Percentiles rank a stretch among this genome's conserved stretches.
Evolutionary conservation across 352 stramenopile species (phyloP).

Genomic region (Phytopythium vexans): DNA sequence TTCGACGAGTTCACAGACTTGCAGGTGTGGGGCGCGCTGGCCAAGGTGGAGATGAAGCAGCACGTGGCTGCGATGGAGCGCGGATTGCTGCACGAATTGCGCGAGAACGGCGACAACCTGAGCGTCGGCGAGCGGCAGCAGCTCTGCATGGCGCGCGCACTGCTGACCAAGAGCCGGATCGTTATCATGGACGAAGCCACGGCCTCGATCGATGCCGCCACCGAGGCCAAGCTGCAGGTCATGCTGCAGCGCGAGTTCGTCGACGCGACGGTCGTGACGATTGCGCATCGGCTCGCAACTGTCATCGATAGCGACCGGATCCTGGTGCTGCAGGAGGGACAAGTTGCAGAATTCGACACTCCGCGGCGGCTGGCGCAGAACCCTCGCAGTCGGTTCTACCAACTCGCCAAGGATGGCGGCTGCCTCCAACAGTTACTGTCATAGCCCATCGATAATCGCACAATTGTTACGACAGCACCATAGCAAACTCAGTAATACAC

Average conservation of each 20-base stretch:
- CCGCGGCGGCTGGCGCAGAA: conserved; percentile 9
- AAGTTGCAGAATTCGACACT: conserved; percentile 53
- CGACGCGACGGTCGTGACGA: conserved; percentile 67
- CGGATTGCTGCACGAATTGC: conserved; percentile 7
- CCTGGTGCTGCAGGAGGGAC: conserved; percentile 58
- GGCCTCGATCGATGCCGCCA: conserved; percentile 45
- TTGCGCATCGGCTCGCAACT: conserved; percentile 76
- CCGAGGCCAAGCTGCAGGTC: conserved; percentile 38
- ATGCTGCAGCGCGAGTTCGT: conserved; percentile 28
- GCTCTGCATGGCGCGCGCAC: too few relatives aligned
- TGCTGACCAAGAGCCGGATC: conserved; percentile 30
- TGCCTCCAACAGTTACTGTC: too few relatives aligned
- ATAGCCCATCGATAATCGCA: too few relatives aligned
- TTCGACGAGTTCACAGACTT: conserved; percentile 62
- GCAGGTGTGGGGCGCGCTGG: conserved; percentile 52
- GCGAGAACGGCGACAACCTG: background rate
- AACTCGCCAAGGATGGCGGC: too few relatives aligned
- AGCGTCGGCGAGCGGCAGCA: too few relatives aligned
- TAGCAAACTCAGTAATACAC: too few relatives aligned
- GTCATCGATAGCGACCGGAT: conserved; percentile 75
- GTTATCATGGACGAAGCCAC: conserved; percentile 78
- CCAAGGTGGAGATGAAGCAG: conserved; percentile 55
- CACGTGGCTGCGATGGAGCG: conserved; percentile 1
- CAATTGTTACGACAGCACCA: too few relatives aligned
- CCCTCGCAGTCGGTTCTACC: too few relatives aligned